phyloP scores from a whole-genome alignment of 2,329 filamentous ascomycete genomes.

The Hyphodiscus sp. region DNA sequence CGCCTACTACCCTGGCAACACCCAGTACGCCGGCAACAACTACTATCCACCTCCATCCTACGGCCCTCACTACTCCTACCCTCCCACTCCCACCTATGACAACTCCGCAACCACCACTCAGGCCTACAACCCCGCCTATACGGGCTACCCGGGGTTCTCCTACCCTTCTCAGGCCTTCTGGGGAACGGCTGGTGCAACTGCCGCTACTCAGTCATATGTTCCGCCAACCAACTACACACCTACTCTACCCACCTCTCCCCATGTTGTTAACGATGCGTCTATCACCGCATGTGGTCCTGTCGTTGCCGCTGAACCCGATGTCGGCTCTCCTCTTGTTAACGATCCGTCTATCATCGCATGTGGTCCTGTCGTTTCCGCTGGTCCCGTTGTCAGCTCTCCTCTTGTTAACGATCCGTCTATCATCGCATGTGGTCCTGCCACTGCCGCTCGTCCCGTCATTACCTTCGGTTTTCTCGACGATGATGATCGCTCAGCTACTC shows the following conservation, averaged over 20 bases:
- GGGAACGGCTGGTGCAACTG: conserved; percentile 7
- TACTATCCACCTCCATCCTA: conserved; percentile 12
- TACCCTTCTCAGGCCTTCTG: conserved; percentile 12
- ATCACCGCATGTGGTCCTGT: too few species aligned
- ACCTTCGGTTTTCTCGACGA: too few species aligned
- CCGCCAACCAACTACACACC: not conserved
- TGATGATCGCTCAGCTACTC: conserved; percentile 23
- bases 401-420: too few species aligned
- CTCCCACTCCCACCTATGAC: conserved; percentile 9
- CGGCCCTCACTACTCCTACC: conserved; percentile 14
- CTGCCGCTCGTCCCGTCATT: conserved; percentile 1
- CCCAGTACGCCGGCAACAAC: conserved; percentile 6
- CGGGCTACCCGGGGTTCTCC: conserved; percentile 13
- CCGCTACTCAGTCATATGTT: conserved; percentile 4
- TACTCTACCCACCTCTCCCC: too few species aligned
- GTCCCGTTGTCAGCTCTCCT: conserved; percentile 4
- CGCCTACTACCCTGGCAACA: conserved; percentile 17
- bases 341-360: conserved; percentile 1
- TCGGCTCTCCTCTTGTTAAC: too few species aligned
- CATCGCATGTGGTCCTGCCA: conserved; percentile 3
- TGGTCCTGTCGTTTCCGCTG: conserved; percentile 1
- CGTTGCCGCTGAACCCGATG: too few species aligned
- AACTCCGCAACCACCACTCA: conserved; percentile 6
- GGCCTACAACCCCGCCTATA: conserved; percentile 4
- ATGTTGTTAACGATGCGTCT: too few species aligned